phyloP scores from a whole-genome alignment of 2,329 filamentous ascomycete species.

The Gliomastix tumulicola region DNA sequence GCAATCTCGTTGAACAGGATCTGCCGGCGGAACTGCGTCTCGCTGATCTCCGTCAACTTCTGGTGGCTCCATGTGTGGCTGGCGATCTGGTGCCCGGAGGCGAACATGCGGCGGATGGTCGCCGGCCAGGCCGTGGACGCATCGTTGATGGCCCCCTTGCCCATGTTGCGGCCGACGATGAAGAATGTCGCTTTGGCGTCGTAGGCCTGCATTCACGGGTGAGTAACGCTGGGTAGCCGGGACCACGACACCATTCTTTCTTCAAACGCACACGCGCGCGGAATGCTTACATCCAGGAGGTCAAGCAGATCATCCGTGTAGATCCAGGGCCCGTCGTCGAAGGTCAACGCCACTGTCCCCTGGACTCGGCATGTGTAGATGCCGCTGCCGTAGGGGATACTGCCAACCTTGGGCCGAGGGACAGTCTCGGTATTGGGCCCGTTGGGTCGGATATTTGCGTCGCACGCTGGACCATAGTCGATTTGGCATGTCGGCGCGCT shows the following conservation, averaged over 20 bases:
- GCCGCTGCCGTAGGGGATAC: constrained; percentile 44
- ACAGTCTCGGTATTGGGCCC: constrained; percentile 49
- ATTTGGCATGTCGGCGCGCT: constrained; percentile 55
- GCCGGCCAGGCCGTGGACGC: constrained; percentile 21
- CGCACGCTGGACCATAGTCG: constrained; percentile 52
- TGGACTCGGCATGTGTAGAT: constrained; percentile 32
- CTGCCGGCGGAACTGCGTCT: constrained; percentile 25
- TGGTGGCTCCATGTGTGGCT: constrained; percentile 43
- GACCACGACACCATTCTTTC: too few species aligned
- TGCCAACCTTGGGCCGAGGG: constrained; percentile 36
- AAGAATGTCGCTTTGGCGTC: constrained; percentile 30
- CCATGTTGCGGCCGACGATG: constrained; percentile 24
- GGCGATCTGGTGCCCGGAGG: constrained; percentile 53
- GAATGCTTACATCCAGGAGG: constrained; percentile 18
- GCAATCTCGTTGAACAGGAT: constrained; percentile 36
- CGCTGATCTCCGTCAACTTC: constrained; percentile 27
- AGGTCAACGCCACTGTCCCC: constrained; percentile 33
- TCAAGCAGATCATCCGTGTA: constrained; percentile 34
- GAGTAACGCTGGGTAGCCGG: too few species aligned
- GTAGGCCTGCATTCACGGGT: constrained; percentile 17
- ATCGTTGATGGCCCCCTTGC: constrained; percentile 35
- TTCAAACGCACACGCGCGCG: too few species aligned
- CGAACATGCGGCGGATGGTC: constrained; percentile 35
- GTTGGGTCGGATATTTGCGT: constrained; percentile 44
- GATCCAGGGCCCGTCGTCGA: constrained; percentile 35